phyloP scores from a whole-genome alignment of 805 yeast genomes.

The Schwanniomyces yamadae region DNA sequence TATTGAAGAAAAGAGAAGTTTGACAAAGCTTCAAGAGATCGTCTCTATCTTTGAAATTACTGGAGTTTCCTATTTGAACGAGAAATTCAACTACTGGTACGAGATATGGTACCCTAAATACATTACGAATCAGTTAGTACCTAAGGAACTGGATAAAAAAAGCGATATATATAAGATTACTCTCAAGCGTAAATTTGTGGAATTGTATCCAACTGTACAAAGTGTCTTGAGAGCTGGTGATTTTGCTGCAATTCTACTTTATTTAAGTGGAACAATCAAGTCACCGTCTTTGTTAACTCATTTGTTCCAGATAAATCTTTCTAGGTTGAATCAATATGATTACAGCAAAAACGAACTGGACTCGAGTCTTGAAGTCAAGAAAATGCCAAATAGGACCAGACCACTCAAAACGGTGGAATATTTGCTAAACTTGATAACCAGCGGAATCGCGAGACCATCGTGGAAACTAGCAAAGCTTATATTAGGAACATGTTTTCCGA shows the following conservation, averaged over 20 bases:
- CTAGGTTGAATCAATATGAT: constrained; percentile 57
- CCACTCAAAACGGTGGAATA: constrained; percentile 44
- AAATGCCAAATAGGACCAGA: constrained; percentile 26
- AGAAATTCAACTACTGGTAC: constrained; percentile 62
- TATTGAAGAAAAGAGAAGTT: constrained; percentile 51
- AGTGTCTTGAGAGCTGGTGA: constrained; percentile 47
- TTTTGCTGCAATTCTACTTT: constrained; percentile 58
- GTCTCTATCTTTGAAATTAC: constrained; percentile 60
- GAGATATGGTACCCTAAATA: constrained; percentile 63
- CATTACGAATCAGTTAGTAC: constrained; percentile 46
- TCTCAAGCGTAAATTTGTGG: constrained; percentile 45
- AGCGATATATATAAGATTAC: constrained; percentile 28
- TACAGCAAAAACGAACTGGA: constrained; percentile 36
- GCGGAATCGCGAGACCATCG: constrained; percentile 24
- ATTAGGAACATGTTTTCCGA: constrained; percentile 64
- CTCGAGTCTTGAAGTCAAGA: constrained; percentile 8
- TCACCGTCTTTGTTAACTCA: constrained; percentile 63
- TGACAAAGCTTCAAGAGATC: constrained; percentile 52
- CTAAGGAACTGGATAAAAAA: constrained; percentile 16
- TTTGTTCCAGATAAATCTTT: constrained; percentile 60
- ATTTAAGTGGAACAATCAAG: constrained; percentile 63
- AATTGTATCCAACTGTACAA: constrained; percentile 60
- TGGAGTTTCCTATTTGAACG: constrained; percentile 65
- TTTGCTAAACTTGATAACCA: constrained; percentile 22
- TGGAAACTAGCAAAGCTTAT: constrained; percentile 30